phyloP scores from a whole-genome alignment of 108 stramenopile species.

The Cyclotella cryptica region DNA sequence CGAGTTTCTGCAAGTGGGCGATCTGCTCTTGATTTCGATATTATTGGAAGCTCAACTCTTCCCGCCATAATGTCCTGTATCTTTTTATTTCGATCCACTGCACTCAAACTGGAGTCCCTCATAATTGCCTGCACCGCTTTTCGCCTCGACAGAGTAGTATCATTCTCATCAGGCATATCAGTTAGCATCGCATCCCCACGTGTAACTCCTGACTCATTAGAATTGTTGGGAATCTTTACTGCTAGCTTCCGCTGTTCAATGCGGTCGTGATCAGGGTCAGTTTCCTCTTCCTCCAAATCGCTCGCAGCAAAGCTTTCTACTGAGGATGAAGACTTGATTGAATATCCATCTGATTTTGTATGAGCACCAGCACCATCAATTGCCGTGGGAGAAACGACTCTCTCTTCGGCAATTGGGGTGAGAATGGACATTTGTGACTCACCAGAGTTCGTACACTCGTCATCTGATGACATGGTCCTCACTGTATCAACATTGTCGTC shows the following conservation, averaged over 20 bases:
- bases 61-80: not conserved
- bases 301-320: not conserved
- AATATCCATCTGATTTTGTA: not conserved
- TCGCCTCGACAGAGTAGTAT: not conserved
- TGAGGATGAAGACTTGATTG: not conserved
- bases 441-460: not conserved
- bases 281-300: slow-evolving; percentile 7
- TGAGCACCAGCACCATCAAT: not conserved
- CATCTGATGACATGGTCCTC: not conserved
- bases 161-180: slow-evolving; percentile 11
- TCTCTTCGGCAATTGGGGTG: slow-evolving; percentile 12
- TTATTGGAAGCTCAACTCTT: slow-evolving; percentile 4
- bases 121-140: not conserved
- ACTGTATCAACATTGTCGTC: not conserved
- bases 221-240: not conserved
- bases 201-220: not conserved
- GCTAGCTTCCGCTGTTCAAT: not conserved
- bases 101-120: slow-evolving; percentile 3
- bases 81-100: not conserved
- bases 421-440: slow-evolving; percentile 16
- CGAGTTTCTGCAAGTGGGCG: not conserved
- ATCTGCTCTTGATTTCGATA: not conserved
- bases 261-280: not conserved
- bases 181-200: slow-evolving; percentile 6
- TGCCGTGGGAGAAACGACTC: not conserved